Base-by-base conservation (phyloP, 108 stramenopile genomes). In the Parmales sp. region DNA sequence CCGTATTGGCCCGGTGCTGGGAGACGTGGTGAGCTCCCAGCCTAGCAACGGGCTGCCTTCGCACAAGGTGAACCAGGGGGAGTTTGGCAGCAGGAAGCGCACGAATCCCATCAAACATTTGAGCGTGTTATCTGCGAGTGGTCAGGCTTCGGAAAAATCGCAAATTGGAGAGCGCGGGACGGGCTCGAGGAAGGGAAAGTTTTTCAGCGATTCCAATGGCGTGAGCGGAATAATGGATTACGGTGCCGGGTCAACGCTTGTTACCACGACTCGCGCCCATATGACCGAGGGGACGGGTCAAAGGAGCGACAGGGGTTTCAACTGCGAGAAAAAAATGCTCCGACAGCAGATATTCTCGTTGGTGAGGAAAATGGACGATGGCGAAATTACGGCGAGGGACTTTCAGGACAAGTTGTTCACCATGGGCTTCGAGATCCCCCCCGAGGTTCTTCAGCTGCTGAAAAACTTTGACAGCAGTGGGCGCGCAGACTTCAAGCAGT, bases 291-390 rank as follows among this genome's bases (percentile, higher is more conserved):
- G 64, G 16, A 19, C 39, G 11, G 38, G 19, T 16, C 20, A 20
- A 3, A 19, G 20, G n/a, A 39, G 20, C 19, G 25, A 19, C 38
- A 64, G 20, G 38, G 38, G 64, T 19, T 28, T 60, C 8, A 64
- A 64, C 64, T 39, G 64, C 37, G 64, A 64, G 64, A 37, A 64
- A 39, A 39, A 38, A 39, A 38, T 73, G 36, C 37, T 67, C 18
- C 37, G 64, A 19, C 45, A 73, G 51, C 72, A 73, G 66, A 34
- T 73, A 1, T 69, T 60, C 68, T 19, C 41, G 25, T 19, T 63
- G 11, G 51, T 73, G 1, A 38, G 72, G 18, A 65, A 73, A 46
- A 51, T 73, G 37, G 72, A 67, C 45, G 25, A 6, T 31, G 72
- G 72, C 41, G 49, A 36, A 18, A 38, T 73, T 13, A 22, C 63